Percentiles rank a stretch among this genome's conserved stretches.
Conservation (phyloP, 2,329 filamentous ascomycete species). For the Colletotrichum truncatum region DNA sequence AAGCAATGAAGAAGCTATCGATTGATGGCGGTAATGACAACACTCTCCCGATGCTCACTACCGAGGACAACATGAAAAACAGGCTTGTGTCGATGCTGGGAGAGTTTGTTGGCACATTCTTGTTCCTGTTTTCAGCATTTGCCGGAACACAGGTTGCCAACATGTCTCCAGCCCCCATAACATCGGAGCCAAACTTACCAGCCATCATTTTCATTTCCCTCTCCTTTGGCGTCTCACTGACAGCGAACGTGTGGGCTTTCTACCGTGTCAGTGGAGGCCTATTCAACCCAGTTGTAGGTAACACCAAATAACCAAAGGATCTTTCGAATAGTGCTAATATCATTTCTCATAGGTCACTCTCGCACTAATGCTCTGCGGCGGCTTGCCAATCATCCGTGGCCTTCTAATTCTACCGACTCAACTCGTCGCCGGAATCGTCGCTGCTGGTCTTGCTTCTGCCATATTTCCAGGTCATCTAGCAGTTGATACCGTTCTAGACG, state of each 20-base stretch:
- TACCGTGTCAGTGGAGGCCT: constrained; percentile 62
- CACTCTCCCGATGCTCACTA: constrained; percentile 20
- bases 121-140: constrained; percentile 58
- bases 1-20: not conserved
- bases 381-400: constrained; percentile 61
- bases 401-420: constrained; percentile 64
- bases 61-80: constrained; percentile 37
- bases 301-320: not conserved
- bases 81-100: constrained; percentile 52
- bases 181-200: constrained; percentile 38
- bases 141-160: constrained; percentile 48
- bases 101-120: constrained; percentile 63
- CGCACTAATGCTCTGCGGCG: constrained; percentile 66
- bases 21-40: not conserved
- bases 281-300: constrained; percentile 60
- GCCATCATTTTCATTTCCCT: constrained; percentile 59
- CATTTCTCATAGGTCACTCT: constrained; percentile 57
- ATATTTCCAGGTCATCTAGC: constrained; percentile 66
- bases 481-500: constrained; percentile 64
- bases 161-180: not conserved
- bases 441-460: constrained; percentile 64
- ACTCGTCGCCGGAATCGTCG: constrained; percentile 65
- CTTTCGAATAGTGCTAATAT: not conserved
- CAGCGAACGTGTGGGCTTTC: constrained; percentile 66
- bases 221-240: constrained; percentile 59